These are phyloP conservation scores for Orbilia oligospora DNA, from an alignment of 2,329 filamentous ascomycete genomes.

Conservation along the genomic window DNA sequence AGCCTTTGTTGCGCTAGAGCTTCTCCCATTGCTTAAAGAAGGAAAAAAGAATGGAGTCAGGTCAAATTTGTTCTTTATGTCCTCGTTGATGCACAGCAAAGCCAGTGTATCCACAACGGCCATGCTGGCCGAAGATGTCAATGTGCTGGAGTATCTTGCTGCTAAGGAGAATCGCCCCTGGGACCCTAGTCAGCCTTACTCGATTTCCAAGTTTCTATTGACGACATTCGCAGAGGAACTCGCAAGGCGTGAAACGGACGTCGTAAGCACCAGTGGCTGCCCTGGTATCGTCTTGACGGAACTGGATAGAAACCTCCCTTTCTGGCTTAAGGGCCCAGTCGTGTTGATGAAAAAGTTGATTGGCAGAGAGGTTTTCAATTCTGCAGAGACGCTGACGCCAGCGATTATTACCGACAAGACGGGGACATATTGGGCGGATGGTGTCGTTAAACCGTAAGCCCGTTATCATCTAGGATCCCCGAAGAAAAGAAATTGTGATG, in stretches of 20 bases:
- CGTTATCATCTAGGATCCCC: no score
- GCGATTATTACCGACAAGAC: slow-evolving; percentile 36
- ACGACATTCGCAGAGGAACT: slow-evolving; percentile 35
- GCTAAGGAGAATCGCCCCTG: slow-evolving; percentile 5
- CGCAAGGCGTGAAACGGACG: slow-evolving; percentile 21
- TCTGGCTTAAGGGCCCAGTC: slow-evolving; percentile 34
- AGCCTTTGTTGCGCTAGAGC: slow-evolving; percentile 71
- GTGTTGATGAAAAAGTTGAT: slow-evolving; percentile 28
- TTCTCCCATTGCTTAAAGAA: slow-evolving; percentile 67
- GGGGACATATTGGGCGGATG: slow-evolving; percentile 37
- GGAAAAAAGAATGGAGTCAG: slow-evolving; percentile 22
- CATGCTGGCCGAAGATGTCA: slow-evolving; percentile 14
- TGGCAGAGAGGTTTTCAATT: slow-evolving; percentile 19
- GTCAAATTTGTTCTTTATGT: slow-evolving; percentile 33
- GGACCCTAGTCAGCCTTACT: slow-evolving; percentile 43
- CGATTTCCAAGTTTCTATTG: slow-evolving; percentile 29
- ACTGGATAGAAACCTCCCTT: slow-evolving; percentile 27
- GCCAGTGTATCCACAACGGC: background rate
- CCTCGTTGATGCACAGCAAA: slow-evolving; percentile 20
- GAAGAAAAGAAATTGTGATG: background rate
- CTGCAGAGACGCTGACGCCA: slow-evolving; percentile 30
- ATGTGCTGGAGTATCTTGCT: slow-evolving; percentile 33
- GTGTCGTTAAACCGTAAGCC: slow-evolving; percentile 26
- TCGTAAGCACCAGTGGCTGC: slow-evolving; percentile 27
- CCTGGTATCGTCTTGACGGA: slow-evolving; percentile 43